A percentile compares a stretch with the other conserved stretches of the same genome.
Evolutionary conservation across 2,329 filamentous ascomycete species (phyloP).

Genomic region (Arthrobotrys sphaeroides): DNA sequence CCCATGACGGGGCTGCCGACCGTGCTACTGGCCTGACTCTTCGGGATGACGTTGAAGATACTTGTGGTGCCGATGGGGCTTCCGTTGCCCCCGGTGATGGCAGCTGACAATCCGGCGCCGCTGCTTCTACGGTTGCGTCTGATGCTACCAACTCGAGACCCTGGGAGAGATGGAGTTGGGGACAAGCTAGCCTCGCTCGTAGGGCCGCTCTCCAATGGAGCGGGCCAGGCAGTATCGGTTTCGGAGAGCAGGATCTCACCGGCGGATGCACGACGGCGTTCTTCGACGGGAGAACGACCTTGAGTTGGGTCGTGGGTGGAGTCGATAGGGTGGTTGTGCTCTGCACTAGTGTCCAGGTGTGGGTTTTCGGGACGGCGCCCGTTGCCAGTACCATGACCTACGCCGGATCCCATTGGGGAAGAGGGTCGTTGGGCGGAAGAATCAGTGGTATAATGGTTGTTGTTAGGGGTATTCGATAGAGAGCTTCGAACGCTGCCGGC

Average conservation of each 20-base stretch:
- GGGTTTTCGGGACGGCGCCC: conserved; percentile 18
- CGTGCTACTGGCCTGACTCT: conserved; percentile 48
- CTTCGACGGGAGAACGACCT: conserved; percentile 45
- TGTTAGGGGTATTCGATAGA: conserved; percentile 18
- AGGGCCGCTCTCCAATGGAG: conserved; percentile 8
- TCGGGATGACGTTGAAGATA: conserved; percentile 52
- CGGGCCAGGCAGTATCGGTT: conserved; percentile 49
- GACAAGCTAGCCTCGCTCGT: conserved; percentile 39
- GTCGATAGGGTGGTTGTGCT: conserved; percentile 40
- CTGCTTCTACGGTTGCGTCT: conserved; percentile 44
- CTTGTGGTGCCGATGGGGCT: conserved; percentile 35
- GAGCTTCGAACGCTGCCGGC: conserved; percentile 27
- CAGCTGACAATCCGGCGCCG: conserved; percentile 6
- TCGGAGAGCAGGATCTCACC: conserved; percentile 50
- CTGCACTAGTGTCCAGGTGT: conserved; percentile 45
- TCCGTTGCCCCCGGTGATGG: conserved; percentile 21
- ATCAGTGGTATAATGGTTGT: background rate
- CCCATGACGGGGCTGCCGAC: conserved; percentile 42
- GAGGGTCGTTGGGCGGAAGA: conserved; percentile 7
- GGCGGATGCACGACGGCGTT: conserved; percentile 46
- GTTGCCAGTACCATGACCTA: background rate
- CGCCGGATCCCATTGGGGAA: background rate
- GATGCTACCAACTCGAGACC: conserved; percentile 42
- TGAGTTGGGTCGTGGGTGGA: conserved; percentile 48
- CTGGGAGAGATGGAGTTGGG: conserved; percentile 37